Conservation (phyloP, 1,139 yeast genomes). For the Hyphopichia wangnamkhiaoensis region DNA sequence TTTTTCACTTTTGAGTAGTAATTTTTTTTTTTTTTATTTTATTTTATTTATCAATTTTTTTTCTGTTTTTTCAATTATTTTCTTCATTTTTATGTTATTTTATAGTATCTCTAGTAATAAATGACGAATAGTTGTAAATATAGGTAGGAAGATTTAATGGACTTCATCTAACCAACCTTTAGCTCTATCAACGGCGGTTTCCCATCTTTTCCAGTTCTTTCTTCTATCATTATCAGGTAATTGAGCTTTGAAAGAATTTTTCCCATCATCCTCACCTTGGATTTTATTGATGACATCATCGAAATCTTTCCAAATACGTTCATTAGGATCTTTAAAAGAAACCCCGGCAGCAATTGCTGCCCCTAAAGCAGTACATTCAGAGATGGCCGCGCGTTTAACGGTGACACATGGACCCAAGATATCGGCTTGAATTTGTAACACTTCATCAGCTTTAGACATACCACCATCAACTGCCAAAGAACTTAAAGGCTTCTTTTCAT, state of each 20-base stretch:
- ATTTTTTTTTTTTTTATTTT: too few species aligned
- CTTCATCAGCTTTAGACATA: slow-evolving; percentile 88
- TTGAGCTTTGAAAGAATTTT: slow-evolving; percentile 55
- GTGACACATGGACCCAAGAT: slow-evolving; percentile 84
- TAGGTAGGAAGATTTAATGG: slow-evolving; percentile 14
- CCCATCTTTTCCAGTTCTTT: slow-evolving; percentile 75
- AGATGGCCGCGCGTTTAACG: slow-evolving; percentile 76
- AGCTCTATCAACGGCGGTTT: slow-evolving; percentile 75
- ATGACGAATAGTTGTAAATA: not conserved
- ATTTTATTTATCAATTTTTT: too few species aligned
- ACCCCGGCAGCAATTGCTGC: slow-evolving; percentile 96
- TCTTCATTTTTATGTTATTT: too few species aligned
- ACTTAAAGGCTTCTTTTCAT: slow-evolving; percentile 51
- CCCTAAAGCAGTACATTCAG: slow-evolving; percentile 94
- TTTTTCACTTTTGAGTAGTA: too few species aligned
- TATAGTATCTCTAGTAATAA: not conserved
- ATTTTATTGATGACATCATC: slow-evolving; percentile 56
- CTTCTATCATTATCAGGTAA: slow-evolving; percentile 64
- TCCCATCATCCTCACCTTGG: slow-evolving; percentile 33
- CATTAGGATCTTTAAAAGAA: slow-evolving; percentile 56
- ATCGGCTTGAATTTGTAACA: slow-evolving; percentile 93
- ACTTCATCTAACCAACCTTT: slow-evolving; percentile 69
- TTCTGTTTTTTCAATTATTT: too few species aligned
- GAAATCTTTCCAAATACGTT: slow-evolving; percentile 73
- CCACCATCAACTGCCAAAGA: slow-evolving; percentile 89